A percentile compares a stretch with the other conserved stretches of the same genome.
Evolutionary conservation across 805 yeast genomes (phyloP).

Genomic region (Brettanomyces anomalus): DNA sequence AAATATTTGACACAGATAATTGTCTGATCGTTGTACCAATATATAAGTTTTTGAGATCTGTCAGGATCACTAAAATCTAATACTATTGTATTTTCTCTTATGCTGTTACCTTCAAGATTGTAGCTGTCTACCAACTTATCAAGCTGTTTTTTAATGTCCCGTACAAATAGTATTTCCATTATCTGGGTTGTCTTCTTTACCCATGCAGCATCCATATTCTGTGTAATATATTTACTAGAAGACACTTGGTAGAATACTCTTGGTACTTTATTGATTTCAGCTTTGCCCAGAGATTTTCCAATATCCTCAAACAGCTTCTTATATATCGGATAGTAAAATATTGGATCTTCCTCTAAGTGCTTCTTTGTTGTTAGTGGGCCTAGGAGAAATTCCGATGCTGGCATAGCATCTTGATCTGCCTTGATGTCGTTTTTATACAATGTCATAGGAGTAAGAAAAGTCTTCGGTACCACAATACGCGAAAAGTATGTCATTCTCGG

Average conservation of each 20-base stretch:
- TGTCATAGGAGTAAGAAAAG: conserved; percentile 28
- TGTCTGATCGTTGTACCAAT: too few species aligned
- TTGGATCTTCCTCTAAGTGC: background rate
- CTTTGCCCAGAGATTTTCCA: background rate
- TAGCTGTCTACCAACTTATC: too few species aligned
- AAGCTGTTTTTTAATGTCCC: too few species aligned
- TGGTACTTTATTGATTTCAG: background rate
- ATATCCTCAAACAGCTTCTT: background rate
- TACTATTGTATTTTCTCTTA: too few species aligned
- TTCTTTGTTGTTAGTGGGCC: conserved; percentile 6
- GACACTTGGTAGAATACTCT: background rate
- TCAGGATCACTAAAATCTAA: too few species aligned
- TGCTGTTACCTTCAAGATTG: too few species aligned
- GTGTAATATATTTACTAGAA: background rate
- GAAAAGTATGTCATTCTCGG: conserved; percentile 34
- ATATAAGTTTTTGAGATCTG: too few species aligned
- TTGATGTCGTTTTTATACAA: conserved; percentile 9
- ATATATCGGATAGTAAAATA: conserved; percentile 5
- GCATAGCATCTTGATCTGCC: conserved; percentile 3
- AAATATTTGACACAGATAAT: too few species aligned
- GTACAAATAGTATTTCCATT: background rate
- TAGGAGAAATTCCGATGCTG: conserved; percentile 1
- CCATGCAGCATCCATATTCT: conserved; percentile 6
- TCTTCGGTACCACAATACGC: conserved; percentile 30
- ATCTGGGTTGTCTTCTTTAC: conserved; percentile 6